These are phyloP conservation scores for Musa troglodytarum DNA, from an alignment of 176 grass and related monocot genomes.

Conservation along the genomic window DNA sequence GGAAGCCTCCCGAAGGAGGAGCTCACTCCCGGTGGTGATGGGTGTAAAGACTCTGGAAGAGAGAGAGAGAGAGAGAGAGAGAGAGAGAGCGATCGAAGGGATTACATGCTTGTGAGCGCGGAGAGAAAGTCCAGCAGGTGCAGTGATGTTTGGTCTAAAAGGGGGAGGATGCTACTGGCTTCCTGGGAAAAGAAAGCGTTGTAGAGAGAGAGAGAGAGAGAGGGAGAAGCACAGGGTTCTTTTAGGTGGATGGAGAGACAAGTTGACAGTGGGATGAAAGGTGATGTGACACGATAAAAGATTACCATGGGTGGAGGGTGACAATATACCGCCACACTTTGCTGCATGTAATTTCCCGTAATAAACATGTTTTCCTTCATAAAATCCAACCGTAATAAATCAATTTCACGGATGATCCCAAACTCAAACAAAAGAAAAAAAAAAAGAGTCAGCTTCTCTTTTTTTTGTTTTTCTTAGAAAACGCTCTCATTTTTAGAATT, in stretches of 20 bases:
- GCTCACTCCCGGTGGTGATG: no score
- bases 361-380: no score
- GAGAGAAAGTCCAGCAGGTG: neutral
- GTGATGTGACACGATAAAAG: slow-evolving; percentile 62
- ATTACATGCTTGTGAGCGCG: neutral
- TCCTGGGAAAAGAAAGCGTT: no score
- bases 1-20: neutral
- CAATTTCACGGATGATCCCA: no score
- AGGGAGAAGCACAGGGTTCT: slow-evolving; percentile 12
- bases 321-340: neutral
- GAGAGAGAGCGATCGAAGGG: neutral
- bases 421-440: no score
- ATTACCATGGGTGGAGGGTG: neutral
- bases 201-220: neutral
- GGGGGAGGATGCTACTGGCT: neutral
- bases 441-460: no score
- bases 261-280: slow-evolving; percentile 36
- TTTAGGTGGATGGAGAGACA: slow-evolving; percentile 7
- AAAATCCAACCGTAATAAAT: no score
- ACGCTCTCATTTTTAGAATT: no score
- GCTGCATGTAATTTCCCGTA: no score
- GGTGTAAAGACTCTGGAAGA: no score
- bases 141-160: neutral
- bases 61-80: neutral
- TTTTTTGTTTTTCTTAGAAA: no score